Percentiles rank a stretch among this genome's conserved stretches.
phyloP scores from a whole-genome alignment of 305 asterid species.

The Fraxinus baroniana region DNA sequence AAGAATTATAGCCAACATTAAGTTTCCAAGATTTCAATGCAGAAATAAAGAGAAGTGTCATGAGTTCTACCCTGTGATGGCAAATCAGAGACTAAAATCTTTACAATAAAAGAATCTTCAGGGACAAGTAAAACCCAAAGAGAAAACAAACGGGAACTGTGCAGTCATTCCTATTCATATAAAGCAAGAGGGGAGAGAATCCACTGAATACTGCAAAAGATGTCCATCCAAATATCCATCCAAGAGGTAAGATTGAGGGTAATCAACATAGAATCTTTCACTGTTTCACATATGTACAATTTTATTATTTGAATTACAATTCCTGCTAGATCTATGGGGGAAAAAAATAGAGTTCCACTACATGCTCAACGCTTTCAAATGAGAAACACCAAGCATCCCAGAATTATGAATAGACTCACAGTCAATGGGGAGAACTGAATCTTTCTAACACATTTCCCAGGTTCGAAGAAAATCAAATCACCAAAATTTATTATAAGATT shows the following conservation, averaged over 20 bases:
- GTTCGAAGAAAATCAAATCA: not conserved
- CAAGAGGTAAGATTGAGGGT: slow-evolving; percentile 26
- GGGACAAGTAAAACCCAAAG: not conserved
- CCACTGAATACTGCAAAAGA: slow-evolving; percentile 14
- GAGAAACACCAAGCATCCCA: not conserved
- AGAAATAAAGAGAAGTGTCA: not conserved
- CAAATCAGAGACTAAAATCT: not conserved
- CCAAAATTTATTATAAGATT: not conserved
- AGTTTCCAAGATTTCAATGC: not conserved
- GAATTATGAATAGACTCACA: not conserved
- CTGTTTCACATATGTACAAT: not conserved
- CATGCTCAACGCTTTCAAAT: not conserved
- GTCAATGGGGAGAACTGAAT: slow-evolving; percentile 3
- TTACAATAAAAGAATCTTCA: not conserved
- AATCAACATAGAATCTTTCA: slow-evolving; percentile 17
- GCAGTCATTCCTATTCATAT: slow-evolving; percentile 16
- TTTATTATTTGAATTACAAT: not conserved
- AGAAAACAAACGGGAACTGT: not conserved
- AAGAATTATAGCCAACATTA: not conserved
- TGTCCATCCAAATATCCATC: slow-evolving; percentile 15
- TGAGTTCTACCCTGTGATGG: not conserved
- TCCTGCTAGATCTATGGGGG: not conserved
- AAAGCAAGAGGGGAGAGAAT: slow-evolving; percentile 16
- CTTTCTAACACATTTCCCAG: slow-evolving; percentile 10
- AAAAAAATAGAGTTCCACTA: slow-evolving; percentile 9